Evolutionary conservation across 1,139 yeast genomes (phyloP).

Genomic region (Pneumocystis canis): DNA sequence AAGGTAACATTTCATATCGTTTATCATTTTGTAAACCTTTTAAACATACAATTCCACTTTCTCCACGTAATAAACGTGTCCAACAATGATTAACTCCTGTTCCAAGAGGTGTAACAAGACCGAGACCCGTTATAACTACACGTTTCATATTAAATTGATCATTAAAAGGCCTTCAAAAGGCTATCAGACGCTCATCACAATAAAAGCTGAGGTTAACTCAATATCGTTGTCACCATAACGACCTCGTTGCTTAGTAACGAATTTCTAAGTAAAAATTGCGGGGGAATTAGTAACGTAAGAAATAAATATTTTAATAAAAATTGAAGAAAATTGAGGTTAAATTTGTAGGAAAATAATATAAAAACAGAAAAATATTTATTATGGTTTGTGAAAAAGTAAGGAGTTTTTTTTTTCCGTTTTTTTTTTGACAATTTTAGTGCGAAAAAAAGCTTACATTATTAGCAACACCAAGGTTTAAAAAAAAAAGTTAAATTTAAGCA

Average conservation of each 20-base stretch:
- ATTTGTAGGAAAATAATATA: background rate
- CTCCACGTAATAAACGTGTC: constrained; percentile 24
- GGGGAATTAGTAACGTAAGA: too few relatives aligned
- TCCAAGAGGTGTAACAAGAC: constrained; percentile 75
- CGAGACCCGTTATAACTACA: constrained; percentile 87
- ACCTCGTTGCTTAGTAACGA: background rate
- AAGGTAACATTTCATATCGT: constrained; percentile 45
- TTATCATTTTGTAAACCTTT: constrained; percentile 32
- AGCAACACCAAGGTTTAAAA: constrained; percentile 2
- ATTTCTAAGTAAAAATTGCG: background rate
- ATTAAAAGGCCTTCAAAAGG: background rate
- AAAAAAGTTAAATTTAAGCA: background rate
- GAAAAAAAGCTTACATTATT: background rate
- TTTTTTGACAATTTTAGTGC: background rate
- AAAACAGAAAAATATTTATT: background rate
- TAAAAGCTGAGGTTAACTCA: too few relatives aligned
- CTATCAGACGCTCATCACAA: too few relatives aligned
- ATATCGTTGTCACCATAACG: background rate
- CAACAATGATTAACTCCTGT: constrained; percentile 35
- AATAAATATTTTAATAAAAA: too few relatives aligned
- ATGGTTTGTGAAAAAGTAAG: background rate
- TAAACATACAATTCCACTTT: constrained; percentile 24
- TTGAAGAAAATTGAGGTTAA: too few relatives aligned
- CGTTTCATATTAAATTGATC: constrained; percentile 25
- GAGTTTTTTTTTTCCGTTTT: background rate